A percentile compares a stretch with the other conserved stretches of the same genome.
phyloP scores from a whole-genome alignment of 176 grass and related monocot genomes.

The Chrysopogon serrulatus region DNA sequence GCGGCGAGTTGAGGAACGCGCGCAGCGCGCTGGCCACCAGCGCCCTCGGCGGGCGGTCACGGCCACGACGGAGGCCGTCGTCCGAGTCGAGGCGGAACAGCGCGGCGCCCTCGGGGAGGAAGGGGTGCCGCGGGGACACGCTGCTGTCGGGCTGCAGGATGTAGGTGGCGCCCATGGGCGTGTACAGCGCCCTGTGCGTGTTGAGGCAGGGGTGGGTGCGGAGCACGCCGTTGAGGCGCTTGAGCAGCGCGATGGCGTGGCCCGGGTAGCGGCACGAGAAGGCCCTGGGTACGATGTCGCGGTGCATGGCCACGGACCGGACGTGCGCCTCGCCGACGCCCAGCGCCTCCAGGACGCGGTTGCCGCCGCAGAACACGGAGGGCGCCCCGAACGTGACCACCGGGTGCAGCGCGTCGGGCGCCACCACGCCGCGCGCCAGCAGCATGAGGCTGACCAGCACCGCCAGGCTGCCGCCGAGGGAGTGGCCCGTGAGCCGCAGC shows the following conservation, averaged over 20 bases:
- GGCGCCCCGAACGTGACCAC: constrained; percentile 87
- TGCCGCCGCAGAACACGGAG: constrained; percentile 86
- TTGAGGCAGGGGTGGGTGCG: constrained; percentile 84
- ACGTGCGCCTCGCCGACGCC: constrained; percentile 72
- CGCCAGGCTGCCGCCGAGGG: constrained; percentile 91
- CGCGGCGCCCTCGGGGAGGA: constrained; percentile 73
- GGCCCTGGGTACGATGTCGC: constrained; percentile 92
- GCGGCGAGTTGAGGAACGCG: constrained; percentile 92
- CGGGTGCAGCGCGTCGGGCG: constrained; percentile 47
- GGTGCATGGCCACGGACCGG: constrained; percentile 79
- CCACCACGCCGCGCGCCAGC: constrained; percentile 50
- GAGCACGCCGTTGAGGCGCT: constrained; percentile 74
- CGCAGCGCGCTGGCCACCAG: constrained; percentile 56
- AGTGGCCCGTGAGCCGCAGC: constrained; percentile 91
- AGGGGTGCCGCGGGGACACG: constrained; percentile 67
- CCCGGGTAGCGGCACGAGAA: constrained; percentile 92
- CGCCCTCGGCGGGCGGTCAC: constrained; percentile 28
- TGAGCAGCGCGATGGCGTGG: constrained; percentile 69
- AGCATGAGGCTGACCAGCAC: constrained; percentile 87
- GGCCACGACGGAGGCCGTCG: not conserved
- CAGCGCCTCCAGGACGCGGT: constrained; percentile 57
- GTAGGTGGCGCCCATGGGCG: constrained; percentile 80
- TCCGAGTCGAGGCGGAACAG: constrained; percentile 63
- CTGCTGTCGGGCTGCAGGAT: constrained; percentile 74
- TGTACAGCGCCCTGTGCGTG: constrained; percentile 71